phyloP scores from a whole-genome alignment of 495 filamentous ascomycete species.

The Staphylotrichum tortipilum region DNA sequence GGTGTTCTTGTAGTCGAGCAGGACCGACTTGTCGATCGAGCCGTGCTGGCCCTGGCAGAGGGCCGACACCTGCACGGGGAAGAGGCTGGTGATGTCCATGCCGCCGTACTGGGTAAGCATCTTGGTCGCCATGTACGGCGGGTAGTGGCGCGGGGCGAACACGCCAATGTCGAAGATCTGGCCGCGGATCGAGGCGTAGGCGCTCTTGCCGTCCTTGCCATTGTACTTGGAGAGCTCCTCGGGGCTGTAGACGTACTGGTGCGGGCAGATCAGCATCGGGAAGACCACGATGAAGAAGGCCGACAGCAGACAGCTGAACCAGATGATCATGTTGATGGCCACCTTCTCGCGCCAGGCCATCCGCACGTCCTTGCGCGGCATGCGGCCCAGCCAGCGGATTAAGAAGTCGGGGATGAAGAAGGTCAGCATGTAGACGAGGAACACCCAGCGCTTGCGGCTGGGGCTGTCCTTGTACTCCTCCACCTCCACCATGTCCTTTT shows the following conservation, averaged over 20 bases:
- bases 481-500: slow-evolving; percentile 81
- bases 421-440: slow-evolving; percentile 76
- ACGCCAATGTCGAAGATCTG: slow-evolving; percentile 74
- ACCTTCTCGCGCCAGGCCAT: slow-evolving; percentile 94
- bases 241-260: slow-evolving; percentile 75
- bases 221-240: slow-evolving; percentile 64
- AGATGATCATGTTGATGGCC: slow-evolving; percentile 97
- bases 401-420: slow-evolving; percentile 81
- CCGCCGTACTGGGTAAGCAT: slow-evolving; percentile 73
- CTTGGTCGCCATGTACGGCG: slow-evolving; percentile 53
- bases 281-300: slow-evolving; percentile 87
- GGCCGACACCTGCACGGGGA: slow-evolving; percentile 90
- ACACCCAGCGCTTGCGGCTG: slow-evolving; percentile 87
- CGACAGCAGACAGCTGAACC: slow-evolving; percentile 69
- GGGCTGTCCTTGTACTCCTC: slow-evolving; percentile 69
- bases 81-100: slow-evolving; percentile 73
- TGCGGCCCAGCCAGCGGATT: slow-evolving; percentile 69
- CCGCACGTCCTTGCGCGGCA: slow-evolving; percentile 89
- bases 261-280: slow-evolving; percentile 82
- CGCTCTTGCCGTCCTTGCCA: slow-evolving; percentile 54
- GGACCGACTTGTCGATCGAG: slow-evolving; percentile 53
- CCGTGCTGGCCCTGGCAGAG: slow-evolving; percentile 73
- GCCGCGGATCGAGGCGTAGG: slow-evolving; percentile 78
- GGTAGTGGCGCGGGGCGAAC: slow-evolving; percentile 76
- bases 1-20: slow-evolving; percentile 67